Base-by-base conservation (phyloP, 306 rosid species). In the Medicago arabica region DNA sequence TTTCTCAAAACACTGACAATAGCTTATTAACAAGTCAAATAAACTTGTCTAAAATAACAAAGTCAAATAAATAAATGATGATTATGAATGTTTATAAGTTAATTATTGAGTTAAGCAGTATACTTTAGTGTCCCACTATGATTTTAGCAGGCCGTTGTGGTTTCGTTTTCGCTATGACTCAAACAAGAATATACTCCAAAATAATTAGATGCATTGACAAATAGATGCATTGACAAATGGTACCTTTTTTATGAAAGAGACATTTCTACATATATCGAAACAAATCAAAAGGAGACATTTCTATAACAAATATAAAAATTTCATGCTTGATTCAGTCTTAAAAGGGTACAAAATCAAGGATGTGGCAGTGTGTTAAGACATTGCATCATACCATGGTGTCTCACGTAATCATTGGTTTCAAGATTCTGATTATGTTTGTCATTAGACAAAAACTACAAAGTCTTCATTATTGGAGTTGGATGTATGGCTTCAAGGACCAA, bases 101-200 rank as follows among this genome's bases (percentile, higher is more conserved):
- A 34, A 69, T 10, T 69, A 50, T 69, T n/a, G 15, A 25, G 49
- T 46, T 46, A 46, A 13, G 36, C 9, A 34, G 14, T 21, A 16
- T 28, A 50, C 18, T 50, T 46, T 34, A 74, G 60, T 59, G 61
- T 75, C 38, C 50, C 62, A 74, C 19, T 14, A 51, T 44, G 5
- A 75, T 34, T 44, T 46, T 18, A 19, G 80, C 80, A 75, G 80
- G 80, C 66, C 72, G 57, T 11, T 75, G 11, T 6, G 25, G 16
- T 51, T 75, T 65, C 73, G 8, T 75, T 75, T 64, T 75, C 79
- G 12, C 15, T 7, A 16, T 74, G 77, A 73, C 58, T 10, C 31
- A 43, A 59, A 25, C 60, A 46, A 34, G 67, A 61, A 61, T 61
- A 61, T 61, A 31, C 19, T 10, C 44, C 34, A 14, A 59, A 59